Conservation (phyloP, 257 asterid species). For the Petrea volubilis region DNA sequence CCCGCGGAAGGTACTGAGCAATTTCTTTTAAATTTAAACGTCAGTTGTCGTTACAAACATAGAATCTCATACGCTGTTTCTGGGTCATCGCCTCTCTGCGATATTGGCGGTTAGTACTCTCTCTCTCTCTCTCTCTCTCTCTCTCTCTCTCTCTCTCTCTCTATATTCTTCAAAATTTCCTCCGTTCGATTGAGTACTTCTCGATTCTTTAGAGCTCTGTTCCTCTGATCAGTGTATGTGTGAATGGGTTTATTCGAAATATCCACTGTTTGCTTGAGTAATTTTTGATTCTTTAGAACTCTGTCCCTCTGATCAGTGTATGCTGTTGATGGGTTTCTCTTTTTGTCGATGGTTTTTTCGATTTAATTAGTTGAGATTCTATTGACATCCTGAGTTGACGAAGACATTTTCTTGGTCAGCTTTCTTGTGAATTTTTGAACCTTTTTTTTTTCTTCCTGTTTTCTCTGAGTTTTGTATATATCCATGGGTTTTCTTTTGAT, state of each 20-base stretch:
- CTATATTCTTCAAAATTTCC: neutral
- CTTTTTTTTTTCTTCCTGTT: neutral
- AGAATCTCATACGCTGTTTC: neutral
- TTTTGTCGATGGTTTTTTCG: neutral
- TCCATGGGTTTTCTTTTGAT: neutral
- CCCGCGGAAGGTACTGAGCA: neutral
- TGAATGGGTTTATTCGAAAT: neutral
- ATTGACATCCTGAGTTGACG: neutral
- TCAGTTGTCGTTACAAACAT: neutral
- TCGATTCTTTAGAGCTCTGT: neutral
- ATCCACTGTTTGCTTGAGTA: neutral
- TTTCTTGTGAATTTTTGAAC: too few relatives aligned
- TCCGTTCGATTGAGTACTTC: neutral
- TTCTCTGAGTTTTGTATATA: too few relatives aligned
- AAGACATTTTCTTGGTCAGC: too few relatives aligned
- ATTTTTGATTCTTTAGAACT: neutral
- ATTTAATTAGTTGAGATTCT: neutral
- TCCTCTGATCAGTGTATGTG: neutral
- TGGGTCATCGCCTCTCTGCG: neutral
- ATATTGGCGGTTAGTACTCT: neutral
- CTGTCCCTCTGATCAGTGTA: neutral
- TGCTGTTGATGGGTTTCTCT: neutral
- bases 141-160: neutral
- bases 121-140: neutral
- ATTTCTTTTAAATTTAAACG: neutral